Evolutionary conservation across 2,329 filamentous ascomycete species (phyloP).

Genomic region (Penicillium sp.): DNA sequence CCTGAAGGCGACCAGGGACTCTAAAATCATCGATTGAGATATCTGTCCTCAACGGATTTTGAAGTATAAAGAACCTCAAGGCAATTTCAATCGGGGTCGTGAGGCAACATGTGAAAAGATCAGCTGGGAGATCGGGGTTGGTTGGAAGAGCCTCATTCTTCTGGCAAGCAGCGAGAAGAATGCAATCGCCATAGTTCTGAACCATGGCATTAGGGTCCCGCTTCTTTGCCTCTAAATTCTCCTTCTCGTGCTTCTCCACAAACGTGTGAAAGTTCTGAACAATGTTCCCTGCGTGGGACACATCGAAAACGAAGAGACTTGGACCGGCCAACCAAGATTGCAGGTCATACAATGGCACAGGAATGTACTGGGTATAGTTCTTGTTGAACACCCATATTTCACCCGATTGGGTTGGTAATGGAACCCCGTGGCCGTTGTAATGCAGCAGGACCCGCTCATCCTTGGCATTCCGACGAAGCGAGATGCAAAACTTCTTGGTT

Average conservation of each 20-base stretch:
- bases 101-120: slow-evolving; percentile 91
- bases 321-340: slow-evolving; percentile 94
- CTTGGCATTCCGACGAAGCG: slow-evolving; percentile 83
- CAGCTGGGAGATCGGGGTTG: slow-evolving; percentile 85
- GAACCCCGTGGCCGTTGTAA: slow-evolving; percentile 97
- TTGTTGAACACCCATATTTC: slow-evolving; percentile 99
- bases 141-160: slow-evolving; percentile 90
- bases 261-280: slow-evolving; percentile 91
- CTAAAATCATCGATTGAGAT: slow-evolving; percentile 76
- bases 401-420: slow-evolving; percentile 87
- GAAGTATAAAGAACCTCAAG: slow-evolving; percentile 88
- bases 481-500: slow-evolving; percentile 92
- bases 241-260: slow-evolving; percentile 87
- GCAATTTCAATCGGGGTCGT: slow-evolving; percentile 98
- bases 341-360: slow-evolving; percentile 88
- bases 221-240: slow-evolving; percentile 69
- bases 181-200: slow-evolving; percentile 71
- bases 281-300: slow-evolving; percentile 92
- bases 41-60: slow-evolving; percentile 67
- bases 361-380: slow-evolving; percentile 98
- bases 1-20: slow-evolving; percentile 84
- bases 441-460: slow-evolving; percentile 96
- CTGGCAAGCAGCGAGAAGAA: slow-evolving; percentile 86
- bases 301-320: slow-evolving; percentile 96
- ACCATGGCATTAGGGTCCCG: slow-evolving; percentile 64